A percentile compares a stretch with the other conserved stretches of the same genome.
These are phyloP conservation scores for Grigorovia humatica DNA, from an alignment of 805 yeast genomes.

Conservation along the genomic window DNA sequence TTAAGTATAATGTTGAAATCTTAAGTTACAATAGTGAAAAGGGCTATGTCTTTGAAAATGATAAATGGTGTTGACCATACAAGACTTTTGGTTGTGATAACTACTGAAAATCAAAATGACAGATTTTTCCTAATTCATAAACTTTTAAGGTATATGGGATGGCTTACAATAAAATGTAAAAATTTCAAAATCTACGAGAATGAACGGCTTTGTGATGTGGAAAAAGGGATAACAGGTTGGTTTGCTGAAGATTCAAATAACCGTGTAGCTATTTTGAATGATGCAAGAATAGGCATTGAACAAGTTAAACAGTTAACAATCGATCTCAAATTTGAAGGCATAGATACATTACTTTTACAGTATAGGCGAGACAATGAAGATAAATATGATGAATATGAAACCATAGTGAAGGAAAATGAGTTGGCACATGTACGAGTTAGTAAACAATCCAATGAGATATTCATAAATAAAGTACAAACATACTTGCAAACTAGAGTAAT, in stretches of 20 bases:
- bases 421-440: conserved; percentile 78
- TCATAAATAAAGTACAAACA: conserved; percentile 75
- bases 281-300: conserved; percentile 71
- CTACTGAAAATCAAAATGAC: conserved; percentile 1
- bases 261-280: conserved; percentile 79
- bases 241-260: conserved; percentile 67
- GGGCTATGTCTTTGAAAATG: conserved; percentile 1
- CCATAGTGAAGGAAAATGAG: conserved; percentile 25
- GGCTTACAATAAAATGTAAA: conserved; percentile 84
- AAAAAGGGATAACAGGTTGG: conserved; percentile 78
- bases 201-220: conserved; percentile 54
- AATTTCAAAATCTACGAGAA: conserved; percentile 77
- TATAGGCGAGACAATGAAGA: conserved; percentile 61
- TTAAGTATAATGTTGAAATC: not conserved
- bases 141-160: conserved; percentile 57
- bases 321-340: conserved; percentile 50
- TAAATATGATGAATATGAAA: conserved; percentile 40
- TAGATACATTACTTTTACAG: conserved; percentile 87
- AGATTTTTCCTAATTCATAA: conserved; percentile 1
- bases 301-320: conserved; percentile 56
- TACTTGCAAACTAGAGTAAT: conserved; percentile 88
- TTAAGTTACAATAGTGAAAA: not conserved
- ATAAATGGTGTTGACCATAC: not conserved
- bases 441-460: conserved; percentile 78
- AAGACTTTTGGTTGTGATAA: not conserved